Base-by-base conservation (phyloP, 2,329 filamentous ascomycete genomes). In the Domatiomyces globalis region DNA sequence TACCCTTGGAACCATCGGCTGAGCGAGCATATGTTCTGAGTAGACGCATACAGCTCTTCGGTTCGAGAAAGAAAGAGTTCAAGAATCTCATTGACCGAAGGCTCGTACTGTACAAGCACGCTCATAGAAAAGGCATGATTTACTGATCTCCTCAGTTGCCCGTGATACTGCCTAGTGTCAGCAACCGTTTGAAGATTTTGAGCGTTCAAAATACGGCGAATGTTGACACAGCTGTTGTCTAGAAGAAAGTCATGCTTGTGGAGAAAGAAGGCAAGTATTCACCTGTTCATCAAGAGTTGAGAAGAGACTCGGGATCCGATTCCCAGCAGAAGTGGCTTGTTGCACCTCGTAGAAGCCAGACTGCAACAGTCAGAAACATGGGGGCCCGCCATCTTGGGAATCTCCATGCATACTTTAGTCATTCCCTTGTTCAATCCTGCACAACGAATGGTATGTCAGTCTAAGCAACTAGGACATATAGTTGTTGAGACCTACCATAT, bases 291-390 rank as follows among this genome's bases (percentile, higher is more conserved):
- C 79, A 5, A 78, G 81, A 0, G 84, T 86, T 62, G 81, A 85
- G 70, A 90, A 90, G 17, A 92, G 75, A 2, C 84, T 87, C 33
- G 79, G 78, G 0, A 88, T 73, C 2, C 77, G 74, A 54, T 77
- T 74, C 19, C 85, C 85, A 55, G 83, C 79, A 18, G 80, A 76
- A 1, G 86, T 77, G 0, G 83, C 80, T 66, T 86, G 80, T 63
- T 89, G 85, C 2, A 89, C 83, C 0, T 84, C 78, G 62, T 90
- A 90, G 64, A 90, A 90, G 56, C 85, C 81, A 27, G 84, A 87
- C 81, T 86, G 49, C 6, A 15, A 19, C 17, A 22, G 49, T 44
- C 51, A 46, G 36, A 27, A 25, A 10, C 51, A 51, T 5, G 12
- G 33, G 10, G 15, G 33, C 42, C 44, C 25, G 19, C 5, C 25